Conservation (phyloP, 768 basidiomycete species). For the Leccinum pellstonianum region DNA sequence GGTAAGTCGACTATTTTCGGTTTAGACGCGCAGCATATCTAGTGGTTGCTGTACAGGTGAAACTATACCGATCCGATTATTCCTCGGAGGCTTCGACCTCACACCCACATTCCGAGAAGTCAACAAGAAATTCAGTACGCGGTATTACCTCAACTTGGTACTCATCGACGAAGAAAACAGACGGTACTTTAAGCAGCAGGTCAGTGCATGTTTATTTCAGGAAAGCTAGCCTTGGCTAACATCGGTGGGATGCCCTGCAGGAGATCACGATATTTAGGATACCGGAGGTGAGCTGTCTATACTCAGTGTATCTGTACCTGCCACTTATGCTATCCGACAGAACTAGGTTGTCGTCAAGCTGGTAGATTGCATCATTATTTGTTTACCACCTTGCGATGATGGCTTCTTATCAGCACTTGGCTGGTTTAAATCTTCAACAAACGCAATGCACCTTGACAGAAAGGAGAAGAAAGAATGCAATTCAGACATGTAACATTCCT, state of each 20-base stretch:
- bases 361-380: conserved; percentile 4
- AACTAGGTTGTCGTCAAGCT: conserved; percentile 30
- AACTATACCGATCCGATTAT: conserved; percentile 96
- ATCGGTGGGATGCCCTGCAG: conserved; percentile 31
- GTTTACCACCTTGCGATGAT: conserved; percentile 4
- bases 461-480: conserved; percentile 1
- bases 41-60: conserved; percentile 59
- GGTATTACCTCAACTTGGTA: conserved; percentile 97
- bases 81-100: conserved; percentile 96
- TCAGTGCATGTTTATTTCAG: conserved; percentile 25
- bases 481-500: conserved; percentile 1
- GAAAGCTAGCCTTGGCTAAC: conserved; percentile 1
- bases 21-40: not conserved
- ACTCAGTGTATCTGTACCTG: not conserved
- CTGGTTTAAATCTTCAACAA: conserved; percentile 7
- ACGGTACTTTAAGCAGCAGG: conserved; percentile 97
- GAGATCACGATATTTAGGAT: conserved; percentile 91
- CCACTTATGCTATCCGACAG: conserved; percentile 23
- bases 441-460: not conserved
- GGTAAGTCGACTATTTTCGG: conserved; percentile 40
- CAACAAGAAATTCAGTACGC: conserved; percentile 97
- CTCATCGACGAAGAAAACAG: conserved; percentile 98
- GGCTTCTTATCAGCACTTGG: not conserved
- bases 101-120: conserved; percentile 99
- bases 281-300: conserved; percentile 60